Evolutionary conservation across 2,329 filamentous ascomycete species (phyloP).

Genomic region (Phaeosphaeriaceae sp.): DNA sequence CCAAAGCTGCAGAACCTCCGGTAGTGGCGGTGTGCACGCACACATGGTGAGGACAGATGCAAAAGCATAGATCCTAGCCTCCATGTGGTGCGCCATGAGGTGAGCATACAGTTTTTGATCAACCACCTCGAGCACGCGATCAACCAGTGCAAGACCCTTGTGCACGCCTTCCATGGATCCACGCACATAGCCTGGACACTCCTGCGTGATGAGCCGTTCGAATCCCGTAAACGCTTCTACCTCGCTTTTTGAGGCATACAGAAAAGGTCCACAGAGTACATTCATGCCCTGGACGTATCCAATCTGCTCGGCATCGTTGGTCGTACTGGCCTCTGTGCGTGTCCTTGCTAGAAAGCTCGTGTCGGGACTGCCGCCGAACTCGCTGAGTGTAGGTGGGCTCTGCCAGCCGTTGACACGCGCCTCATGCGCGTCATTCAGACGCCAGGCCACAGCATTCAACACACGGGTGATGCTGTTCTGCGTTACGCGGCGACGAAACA

Average conservation of each 20-base stretch:
- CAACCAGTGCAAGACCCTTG: slow-evolving; percentile 86
- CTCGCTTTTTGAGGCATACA: slow-evolving; percentile 93
- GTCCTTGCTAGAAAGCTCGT: slow-evolving; percentile 40
- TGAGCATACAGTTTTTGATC: slow-evolving; percentile 87
- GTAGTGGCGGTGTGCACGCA: slow-evolving; percentile 92
- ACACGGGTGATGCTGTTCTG: slow-evolving; percentile 94
- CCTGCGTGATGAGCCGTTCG: slow-evolving; percentile 82
- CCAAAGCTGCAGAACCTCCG: slow-evolving; percentile 92
- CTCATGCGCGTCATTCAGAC: slow-evolving; percentile 78
- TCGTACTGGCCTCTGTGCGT: slow-evolving; percentile 41
- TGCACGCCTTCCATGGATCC: slow-evolving; percentile 98
- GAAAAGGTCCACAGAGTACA: slow-evolving; percentile 91
- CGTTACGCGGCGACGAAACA: slow-evolving; percentile 93
- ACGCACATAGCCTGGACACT: slow-evolving; percentile 92
- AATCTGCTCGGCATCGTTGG: slow-evolving; percentile 68
- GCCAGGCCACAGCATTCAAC: slow-evolving; percentile 95
- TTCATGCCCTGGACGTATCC: slow-evolving; percentile 99
- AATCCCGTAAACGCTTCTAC: slow-evolving; percentile 94
- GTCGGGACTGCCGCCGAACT: slow-evolving; percentile 59
- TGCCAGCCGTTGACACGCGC: slow-evolving; percentile 62
- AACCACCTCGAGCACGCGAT: slow-evolving; percentile 89
- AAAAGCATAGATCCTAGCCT: slow-evolving; percentile 95
- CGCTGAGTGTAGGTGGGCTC: slow-evolving; percentile 56
- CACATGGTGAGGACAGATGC: slow-evolving; percentile 93
- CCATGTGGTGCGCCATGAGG: slow-evolving; percentile 83